Conservation (phyloP, 1,284 basidiomycete species). For the Ganoderma meredithae region DNA sequence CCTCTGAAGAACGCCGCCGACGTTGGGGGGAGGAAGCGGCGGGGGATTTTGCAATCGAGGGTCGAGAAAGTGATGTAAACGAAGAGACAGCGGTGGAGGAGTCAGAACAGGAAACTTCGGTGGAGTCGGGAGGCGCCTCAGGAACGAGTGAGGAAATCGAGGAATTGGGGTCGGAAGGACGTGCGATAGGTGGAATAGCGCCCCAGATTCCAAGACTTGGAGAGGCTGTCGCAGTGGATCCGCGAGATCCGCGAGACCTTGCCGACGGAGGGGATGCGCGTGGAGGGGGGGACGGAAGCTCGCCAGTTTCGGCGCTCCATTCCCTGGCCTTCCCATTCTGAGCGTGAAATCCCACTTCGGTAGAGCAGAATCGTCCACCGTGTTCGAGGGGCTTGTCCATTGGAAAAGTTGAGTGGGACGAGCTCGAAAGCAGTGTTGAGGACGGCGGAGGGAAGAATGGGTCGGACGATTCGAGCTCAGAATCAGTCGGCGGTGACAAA, state of each 20-base stretch:
- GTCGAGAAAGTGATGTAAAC: conserved; percentile 6
- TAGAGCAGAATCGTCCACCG: background rate
- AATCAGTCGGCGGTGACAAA: background rate
- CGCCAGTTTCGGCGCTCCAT: conserved; percentile 20
- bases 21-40: conserved; percentile 2
- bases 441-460: conserved; percentile 22
- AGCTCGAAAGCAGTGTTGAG: conserved; percentile 21
- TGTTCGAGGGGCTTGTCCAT: conserved; percentile 19
- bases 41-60: conserved; percentile 5
- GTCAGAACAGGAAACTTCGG: background rate
- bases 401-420: conserved; percentile 15
- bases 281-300: conserved; percentile 32
- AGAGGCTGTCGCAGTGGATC: conserved; percentile 26
- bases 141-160: background rate
- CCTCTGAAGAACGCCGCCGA: conserved; percentile 7
- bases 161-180: background rate
- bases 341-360: background rate
- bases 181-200: conserved; percentile 3
- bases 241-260: conserved; percentile 19
- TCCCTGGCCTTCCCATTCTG: conserved; percentile 27
- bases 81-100: conserved; percentile 11
- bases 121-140: background rate
- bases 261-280: conserved; percentile 15
- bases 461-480: conserved; percentile 19
- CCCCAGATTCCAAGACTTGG: conserved; percentile 15